These are phyloP conservation scores for Nevesoporus exiguus DNA, from an alignment of 768 basidiomycete genomes.

Conservation along the genomic window DNA sequence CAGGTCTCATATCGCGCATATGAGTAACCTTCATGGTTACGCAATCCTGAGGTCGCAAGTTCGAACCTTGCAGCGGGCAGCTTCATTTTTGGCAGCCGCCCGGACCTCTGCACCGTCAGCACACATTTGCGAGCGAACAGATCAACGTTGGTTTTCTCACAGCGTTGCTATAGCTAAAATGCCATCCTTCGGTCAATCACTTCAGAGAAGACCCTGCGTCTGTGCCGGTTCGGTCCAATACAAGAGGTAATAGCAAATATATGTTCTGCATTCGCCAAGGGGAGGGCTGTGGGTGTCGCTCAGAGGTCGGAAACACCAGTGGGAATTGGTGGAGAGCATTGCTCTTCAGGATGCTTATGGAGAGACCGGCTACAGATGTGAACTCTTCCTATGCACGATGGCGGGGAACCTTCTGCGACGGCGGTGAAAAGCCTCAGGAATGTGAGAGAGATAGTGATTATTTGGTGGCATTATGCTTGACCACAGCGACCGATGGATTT, in stretches of 20 bases:
- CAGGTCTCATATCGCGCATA: constrained; percentile 47
- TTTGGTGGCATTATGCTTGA: constrained; percentile 56
- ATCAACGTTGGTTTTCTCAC: not conserved
- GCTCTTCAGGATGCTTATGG: constrained; percentile 63
- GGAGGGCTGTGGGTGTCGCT: constrained; percentile 41
- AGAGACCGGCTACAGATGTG: constrained; percentile 60
- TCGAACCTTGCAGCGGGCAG: constrained; percentile 60
- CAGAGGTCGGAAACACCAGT: constrained; percentile 58
- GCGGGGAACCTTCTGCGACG: constrained; percentile 41
- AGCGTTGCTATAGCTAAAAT: not conserved
- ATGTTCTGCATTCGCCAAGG: constrained; percentile 13
- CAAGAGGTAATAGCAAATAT: constrained; percentile 11
- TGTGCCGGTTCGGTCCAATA: constrained; percentile 22
- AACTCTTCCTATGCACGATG: constrained; percentile 47
- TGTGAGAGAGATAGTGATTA: constrained; percentile 39
- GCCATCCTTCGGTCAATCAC: constrained; percentile 3
- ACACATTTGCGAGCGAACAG: too few species aligned
- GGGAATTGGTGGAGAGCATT: constrained; percentile 47
- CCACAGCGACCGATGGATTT: constrained; percentile 32
- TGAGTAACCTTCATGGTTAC: constrained; percentile 28
- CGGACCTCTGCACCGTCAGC: too few species aligned
- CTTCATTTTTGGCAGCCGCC: constrained; percentile 8
- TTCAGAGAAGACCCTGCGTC: constrained; percentile 18
- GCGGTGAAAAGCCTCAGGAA: constrained; percentile 25
- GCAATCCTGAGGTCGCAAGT: constrained; percentile 63